phyloP scores from a whole-genome alignment of 805 yeast species.

The Schwanniomyces vanrijiae region DNA sequence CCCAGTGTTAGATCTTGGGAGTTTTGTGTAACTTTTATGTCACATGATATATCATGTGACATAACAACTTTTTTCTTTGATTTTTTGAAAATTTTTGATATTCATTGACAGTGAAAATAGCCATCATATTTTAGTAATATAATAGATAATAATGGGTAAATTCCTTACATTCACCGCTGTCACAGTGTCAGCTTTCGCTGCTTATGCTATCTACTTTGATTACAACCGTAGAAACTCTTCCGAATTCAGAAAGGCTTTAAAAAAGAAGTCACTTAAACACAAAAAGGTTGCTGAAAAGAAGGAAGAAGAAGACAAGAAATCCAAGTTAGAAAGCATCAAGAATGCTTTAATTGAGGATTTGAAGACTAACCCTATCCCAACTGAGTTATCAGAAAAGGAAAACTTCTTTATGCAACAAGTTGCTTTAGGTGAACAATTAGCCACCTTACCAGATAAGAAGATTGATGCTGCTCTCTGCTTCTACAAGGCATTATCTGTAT shows the following conservation, averaged over 20 bases:
- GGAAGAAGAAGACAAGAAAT: constrained; percentile 58
- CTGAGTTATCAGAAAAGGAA: constrained; percentile 68
- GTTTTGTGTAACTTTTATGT: constrained; percentile 4
- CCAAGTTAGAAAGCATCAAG: constrained; percentile 60
- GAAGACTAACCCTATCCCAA: constrained; percentile 72
- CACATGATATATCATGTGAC: constrained; percentile 3
- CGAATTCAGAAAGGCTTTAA: constrained; percentile 77
- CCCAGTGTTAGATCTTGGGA: neutral
- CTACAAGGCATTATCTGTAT: constrained; percentile 90
- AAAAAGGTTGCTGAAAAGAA: constrained; percentile 54
- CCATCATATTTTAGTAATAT: neutral
- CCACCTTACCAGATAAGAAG: constrained; percentile 64
- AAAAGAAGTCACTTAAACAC: constrained; percentile 62
- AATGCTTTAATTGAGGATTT: constrained; percentile 64
- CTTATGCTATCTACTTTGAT: constrained; percentile 89
- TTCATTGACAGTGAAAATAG: too few relatives aligned
- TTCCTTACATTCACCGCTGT: constrained; percentile 36
- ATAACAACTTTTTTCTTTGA: neutral
- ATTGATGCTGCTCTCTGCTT: constrained; percentile 84
- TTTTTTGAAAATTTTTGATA: constrained; percentile 2
- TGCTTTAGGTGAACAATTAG: constrained; percentile 79
- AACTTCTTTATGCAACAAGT: constrained; percentile 79
- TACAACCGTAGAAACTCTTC: constrained; percentile 82
- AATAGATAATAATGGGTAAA: constrained; percentile 22
- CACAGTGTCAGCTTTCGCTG: constrained; percentile 56